Base-by-base conservation (phyloP, 306 rosid genomes). In the Dalbergia cultrata region DNA sequence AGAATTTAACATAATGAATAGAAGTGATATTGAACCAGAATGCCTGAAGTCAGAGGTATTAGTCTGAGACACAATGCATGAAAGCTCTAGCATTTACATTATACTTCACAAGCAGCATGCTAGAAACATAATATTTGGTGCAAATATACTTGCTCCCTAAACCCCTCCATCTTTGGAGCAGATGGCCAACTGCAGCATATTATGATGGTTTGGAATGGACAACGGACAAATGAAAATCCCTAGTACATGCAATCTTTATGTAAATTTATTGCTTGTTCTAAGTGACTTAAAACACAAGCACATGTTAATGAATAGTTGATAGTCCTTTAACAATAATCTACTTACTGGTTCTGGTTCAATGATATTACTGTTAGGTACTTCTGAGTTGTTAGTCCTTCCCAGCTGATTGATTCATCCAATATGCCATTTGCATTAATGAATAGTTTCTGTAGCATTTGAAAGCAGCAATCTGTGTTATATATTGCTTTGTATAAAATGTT, bases 281-380 rank as follows among this genome's bases (percentile, higher is more conserved):
- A 52, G 65, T 13, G 21, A n/a, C 31, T 65, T 52, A 45, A 80
- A 64, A 8, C 9, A 66, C 41, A 67, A 75, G 44, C 62, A 64
- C 50, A 60, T 22, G 16, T 43, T 62, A 26, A 75, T 54, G 60
- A 54, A 54, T 54, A 17, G 60, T 54, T 54, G 22, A 5, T 18
- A 54, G 22, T 7, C 8, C 60, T 16, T 54, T 21, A 75, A 52
- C 4, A 34, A 62, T 31, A 63, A 74, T 78, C 39, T 74, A 85
- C 98, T 88, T 86, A 95, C 99, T 70, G 80, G 84, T 95, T 95
- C 76, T 90, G 93, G 80, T 90, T 86, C 87, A 95, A 79, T 70
- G 93, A 85, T 34, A 91, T 76, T 74, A 95, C 86, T 13, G 87
- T 85, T 68, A 95, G 83, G 87, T 70, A 33, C 86, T 89, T 90